A percentile compares a stretch with the other conserved stretches of the same genome.
phyloP scores from a whole-genome alignment of 306 rosid species.

The Gleditsia sinensis region DNA sequence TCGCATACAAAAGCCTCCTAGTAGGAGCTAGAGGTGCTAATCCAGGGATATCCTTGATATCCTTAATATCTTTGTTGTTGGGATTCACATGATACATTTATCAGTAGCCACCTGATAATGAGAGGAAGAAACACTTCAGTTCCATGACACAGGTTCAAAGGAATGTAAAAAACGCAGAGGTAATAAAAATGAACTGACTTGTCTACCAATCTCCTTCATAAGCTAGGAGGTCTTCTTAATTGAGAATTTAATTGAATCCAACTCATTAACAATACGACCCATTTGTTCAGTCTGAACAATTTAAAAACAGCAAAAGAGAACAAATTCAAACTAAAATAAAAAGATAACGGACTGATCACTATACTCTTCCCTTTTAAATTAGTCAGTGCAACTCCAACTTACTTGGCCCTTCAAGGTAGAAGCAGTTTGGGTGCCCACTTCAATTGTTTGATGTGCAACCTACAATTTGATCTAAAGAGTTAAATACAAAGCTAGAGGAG shows the following conservation, averaged over 20 bases:
- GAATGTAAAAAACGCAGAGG: conserved; percentile 4
- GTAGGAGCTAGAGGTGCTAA: conserved; percentile 91
- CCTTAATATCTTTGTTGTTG: conserved; percentile 74
- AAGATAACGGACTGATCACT: conserved; percentile 1
- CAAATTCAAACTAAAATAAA: neutral
- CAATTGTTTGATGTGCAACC: conserved; percentile 93
- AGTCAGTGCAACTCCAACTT: conserved; percentile 41
- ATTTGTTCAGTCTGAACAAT: conserved; percentile 89
- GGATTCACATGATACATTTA: conserved; percentile 98
- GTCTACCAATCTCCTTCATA: conserved; percentile 98
- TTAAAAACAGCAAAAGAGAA: conserved; percentile 34
- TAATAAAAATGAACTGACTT: conserved; percentile 51
- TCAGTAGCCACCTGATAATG: conserved; percentile 93
- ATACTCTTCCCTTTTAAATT: conserved; percentile 12
- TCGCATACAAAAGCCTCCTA: conserved; percentile 82
- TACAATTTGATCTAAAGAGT: conserved; percentile 36
- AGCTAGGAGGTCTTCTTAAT: conserved; percentile 98
- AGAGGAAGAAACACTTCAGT: conserved; percentile 19
- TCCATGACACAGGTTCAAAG: conserved; percentile 19
- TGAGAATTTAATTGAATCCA: conserved; percentile 97
- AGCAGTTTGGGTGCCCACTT: conserved; percentile 97
- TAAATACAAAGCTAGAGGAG: conserved; percentile 35
- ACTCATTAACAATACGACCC: conserved; percentile 97
- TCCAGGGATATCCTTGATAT: conserved; percentile 87
- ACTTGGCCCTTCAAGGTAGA: conserved; percentile 89